Evolutionary conservation across 805 yeast genomes (phyloP).

Genomic region (Tetrapisispora phaffii): DNA sequence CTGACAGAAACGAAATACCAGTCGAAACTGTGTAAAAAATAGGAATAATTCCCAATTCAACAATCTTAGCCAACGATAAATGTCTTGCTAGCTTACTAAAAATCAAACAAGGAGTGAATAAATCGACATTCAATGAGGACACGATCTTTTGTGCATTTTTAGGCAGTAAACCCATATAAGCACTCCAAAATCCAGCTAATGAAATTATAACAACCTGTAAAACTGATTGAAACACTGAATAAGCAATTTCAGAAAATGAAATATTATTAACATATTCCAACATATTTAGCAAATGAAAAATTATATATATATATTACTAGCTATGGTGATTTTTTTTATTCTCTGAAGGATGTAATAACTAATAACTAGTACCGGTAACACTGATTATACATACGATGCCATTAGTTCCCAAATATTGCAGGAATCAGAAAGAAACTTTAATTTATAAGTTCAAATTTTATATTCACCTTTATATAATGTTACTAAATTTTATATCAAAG

Average conservation of each 20-base stretch:
- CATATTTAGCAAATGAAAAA: not conserved
- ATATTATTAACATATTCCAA: constrained; percentile 10
- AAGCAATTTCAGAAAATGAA: constrained; percentile 32
- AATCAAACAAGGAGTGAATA: constrained; percentile 92
- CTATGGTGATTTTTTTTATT: not conserved
- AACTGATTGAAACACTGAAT: constrained; percentile 83
- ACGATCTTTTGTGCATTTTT: constrained; percentile 69
- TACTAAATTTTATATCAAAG: too few species aligned
- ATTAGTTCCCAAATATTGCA: too few species aligned
- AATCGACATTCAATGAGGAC: constrained; percentile 71
- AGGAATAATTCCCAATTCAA: constrained; percentile 79
- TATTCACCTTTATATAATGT: too few species aligned
- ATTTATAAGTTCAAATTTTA: too few species aligned
- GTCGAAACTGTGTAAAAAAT: constrained; percentile 77
- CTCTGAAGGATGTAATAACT: too few species aligned
- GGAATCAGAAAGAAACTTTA: too few species aligned
- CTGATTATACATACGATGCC: too few species aligned
- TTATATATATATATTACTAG: too few species aligned
- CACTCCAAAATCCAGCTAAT: constrained; percentile 77
- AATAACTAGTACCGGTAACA: too few species aligned
- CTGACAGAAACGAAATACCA: constrained; percentile 56
- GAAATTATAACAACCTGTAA: constrained; percentile 82
- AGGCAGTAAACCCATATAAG: constrained; percentile 58
- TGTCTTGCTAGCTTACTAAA: constrained; percentile 68
- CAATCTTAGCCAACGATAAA: constrained; percentile 62